These are phyloP conservation scores for Endocarpon pusillum DNA, from an alignment of 495 filamentous ascomycete genomes.

Conservation along the genomic window DNA sequence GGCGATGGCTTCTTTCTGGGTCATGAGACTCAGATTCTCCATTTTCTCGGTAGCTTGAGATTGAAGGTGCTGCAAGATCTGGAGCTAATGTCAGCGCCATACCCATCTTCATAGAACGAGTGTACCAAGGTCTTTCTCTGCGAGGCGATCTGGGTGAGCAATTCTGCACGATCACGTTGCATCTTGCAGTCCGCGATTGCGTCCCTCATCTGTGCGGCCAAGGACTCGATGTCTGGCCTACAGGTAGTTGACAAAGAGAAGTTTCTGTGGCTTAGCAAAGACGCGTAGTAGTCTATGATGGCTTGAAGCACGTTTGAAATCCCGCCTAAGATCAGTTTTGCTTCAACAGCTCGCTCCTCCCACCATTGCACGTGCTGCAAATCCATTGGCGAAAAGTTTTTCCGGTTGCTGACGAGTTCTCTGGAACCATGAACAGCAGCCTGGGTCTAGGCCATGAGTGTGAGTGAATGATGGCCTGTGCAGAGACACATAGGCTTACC, in stretches of 20 bases:
- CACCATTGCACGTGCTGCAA: slow-evolving; percentile 20
- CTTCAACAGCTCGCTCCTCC: slow-evolving; percentile 20
- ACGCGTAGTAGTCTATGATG: slow-evolving; percentile 17
- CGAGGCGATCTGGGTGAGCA: slow-evolving; percentile 16
- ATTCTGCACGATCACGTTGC: slow-evolving; percentile 17
- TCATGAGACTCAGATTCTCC: slow-evolving; percentile 16
- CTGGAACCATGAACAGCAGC: too few species aligned
- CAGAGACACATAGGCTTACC: slow-evolving; percentile 6
- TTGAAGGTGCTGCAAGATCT: slow-evolving; percentile 20
- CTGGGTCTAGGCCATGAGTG: too few species aligned
- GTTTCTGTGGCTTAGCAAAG: slow-evolving; percentile 13
- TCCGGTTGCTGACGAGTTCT: too few species aligned
- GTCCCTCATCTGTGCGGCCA: slow-evolving; percentile 17
- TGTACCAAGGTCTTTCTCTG: slow-evolving; percentile 22
- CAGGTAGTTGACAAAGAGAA: slow-evolving; percentile 14
- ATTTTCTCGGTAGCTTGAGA: slow-evolving; percentile 18
- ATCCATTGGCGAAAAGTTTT: too few species aligned
- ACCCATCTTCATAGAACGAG: background rate
- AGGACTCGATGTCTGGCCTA: slow-evolving; percentile 13
- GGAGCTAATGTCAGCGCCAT: background rate
- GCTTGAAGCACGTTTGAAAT: slow-evolving; percentile 21
- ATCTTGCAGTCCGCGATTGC: slow-evolving; percentile 20
- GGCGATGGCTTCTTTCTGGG: slow-evolving; percentile 20
- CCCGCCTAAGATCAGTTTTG: slow-evolving; percentile 17
- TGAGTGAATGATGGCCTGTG: background rate